Conservation (phyloP, 2,329 filamentous ascomycete species). For the Cryoendolithus antarcticus region DNA sequence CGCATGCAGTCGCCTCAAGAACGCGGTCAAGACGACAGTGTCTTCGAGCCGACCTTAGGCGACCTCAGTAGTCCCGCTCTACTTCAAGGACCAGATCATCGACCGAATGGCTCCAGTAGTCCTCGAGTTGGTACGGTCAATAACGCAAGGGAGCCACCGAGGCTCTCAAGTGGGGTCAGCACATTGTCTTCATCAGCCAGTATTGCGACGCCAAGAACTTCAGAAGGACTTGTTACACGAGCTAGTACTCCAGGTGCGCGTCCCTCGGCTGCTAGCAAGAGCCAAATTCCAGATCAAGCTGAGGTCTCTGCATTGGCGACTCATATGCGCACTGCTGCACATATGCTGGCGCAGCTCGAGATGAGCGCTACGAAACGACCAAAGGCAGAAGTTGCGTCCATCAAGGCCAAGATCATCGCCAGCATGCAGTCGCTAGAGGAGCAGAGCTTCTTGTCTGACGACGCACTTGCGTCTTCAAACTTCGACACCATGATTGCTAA, state of each 20-base stretch:
- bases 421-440: slow-evolving; percentile 84
- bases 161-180: slow-evolving; percentile 50
- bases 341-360: slow-evolving; percentile 76
- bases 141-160: slow-evolving; percentile 29
- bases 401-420: slow-evolving; percentile 75
- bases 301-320: slow-evolving; percentile 74
- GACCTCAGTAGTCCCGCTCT: slow-evolving; percentile 65
- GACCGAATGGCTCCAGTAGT: slow-evolving; percentile 38
- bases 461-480: slow-evolving; percentile 53
- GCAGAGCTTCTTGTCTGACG: slow-evolving; percentile 67
- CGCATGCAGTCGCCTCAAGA: slow-evolving; percentile 27
- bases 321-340: slow-evolving; percentile 76
- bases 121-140: slow-evolving; percentile 16
- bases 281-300: slow-evolving; percentile 53
- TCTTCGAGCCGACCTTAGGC: slow-evolving; percentile 70
- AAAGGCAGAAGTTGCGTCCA: slow-evolving; percentile 68
- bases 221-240: slow-evolving; percentile 54
- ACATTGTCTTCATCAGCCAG: slow-evolving; percentile 50
- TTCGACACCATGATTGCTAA: slow-evolving; percentile 77
- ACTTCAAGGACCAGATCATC: slow-evolving; percentile 44
- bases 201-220: slow-evolving; percentile 54
- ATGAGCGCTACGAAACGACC: slow-evolving; percentile 69
- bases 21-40: slow-evolving; percentile 50
- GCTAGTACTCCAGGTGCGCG: slow-evolving; percentile 58
- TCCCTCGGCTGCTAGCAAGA: slow-evolving; percentile 42